Base-by-base conservation (phyloP, 2,329 filamentous ascomycete species). In the Diaporthe longicolla region DNA sequence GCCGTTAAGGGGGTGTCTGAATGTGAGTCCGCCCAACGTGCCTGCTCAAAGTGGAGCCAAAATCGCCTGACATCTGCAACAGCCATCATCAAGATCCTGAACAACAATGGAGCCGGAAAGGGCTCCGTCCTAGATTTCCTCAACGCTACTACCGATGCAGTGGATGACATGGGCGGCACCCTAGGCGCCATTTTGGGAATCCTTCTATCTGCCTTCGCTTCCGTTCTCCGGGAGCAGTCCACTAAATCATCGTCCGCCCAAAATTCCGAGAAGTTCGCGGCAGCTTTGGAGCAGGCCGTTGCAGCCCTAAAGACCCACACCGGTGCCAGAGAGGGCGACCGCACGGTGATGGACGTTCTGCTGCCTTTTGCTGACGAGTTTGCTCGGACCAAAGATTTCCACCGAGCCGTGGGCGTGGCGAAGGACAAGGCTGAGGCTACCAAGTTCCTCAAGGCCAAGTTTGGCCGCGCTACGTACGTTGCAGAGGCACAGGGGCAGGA, bases 81-180 rank as follows among this genome's bases (percentile, higher is more conserved):
- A 73, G 72, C 72, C 13, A 45, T 73, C 8, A 59, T 73, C 13
- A 70, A 70, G 15, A 73, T 74, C 10, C 50, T 72, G 5, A 45
- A 74, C 37, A 61, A 54, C 5, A 45, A 61, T 19, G 72, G 72
- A 78, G 72, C 81, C 29, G 57, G 70, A 6, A 65, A 74, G n/a
- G 80, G 80, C 1, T 82, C 80, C 1, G 73, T 82, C 6, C 75
- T 79, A 21, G 75, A 76, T 8, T 77, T 81, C 21, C 77, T 82
- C 11, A 73, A 80, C 59, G 72, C 76, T 0, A 79, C 79, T 11
- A 80, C 77, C 3, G 77, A 80, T n/a, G 78, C 79, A 21, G 80
- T 83, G 11, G 81, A 83, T 50, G 77, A 77, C 59, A 82, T 82
- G 81, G 81, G 79, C n/a, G 80, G 81, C 9, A 82, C 79, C 2